phyloP scores from a whole-genome alignment of 148 eudicot species.

The Cornus controversa region DNA sequence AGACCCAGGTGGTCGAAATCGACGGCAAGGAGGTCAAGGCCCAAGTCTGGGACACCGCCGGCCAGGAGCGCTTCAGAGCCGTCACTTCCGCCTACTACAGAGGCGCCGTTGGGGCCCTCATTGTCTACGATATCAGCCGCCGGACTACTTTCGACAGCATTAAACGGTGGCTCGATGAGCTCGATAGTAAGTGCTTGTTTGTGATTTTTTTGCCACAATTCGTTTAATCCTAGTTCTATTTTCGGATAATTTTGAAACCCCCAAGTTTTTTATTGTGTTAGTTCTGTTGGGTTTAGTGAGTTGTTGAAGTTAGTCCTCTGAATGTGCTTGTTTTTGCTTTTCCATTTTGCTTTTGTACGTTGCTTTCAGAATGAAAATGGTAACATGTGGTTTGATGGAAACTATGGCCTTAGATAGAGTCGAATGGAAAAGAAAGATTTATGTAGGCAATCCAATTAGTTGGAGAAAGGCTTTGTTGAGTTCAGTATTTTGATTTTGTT shows the following conservation, averaged over 20 bases:
- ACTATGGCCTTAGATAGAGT: too few species aligned
- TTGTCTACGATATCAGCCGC: constrained; percentile 70
- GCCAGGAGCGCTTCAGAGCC: constrained; percentile 78
- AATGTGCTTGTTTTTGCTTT: background rate
- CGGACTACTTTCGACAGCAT: constrained; percentile 65
- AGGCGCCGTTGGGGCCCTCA: constrained; percentile 84
- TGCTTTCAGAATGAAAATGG: too few species aligned
- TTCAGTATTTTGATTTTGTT: too few species aligned
- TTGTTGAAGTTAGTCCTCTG: background rate
- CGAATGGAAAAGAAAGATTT: too few species aligned
- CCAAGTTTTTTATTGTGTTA: background rate
- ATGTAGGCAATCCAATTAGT: too few species aligned
- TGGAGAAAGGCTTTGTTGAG: too few species aligned
- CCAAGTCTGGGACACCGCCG: constrained; percentile 94
- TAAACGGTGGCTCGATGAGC: constrained; percentile 76
- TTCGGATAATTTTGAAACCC: background rate
- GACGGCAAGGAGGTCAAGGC: constrained; percentile 81
- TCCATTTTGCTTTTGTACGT: too few species aligned
- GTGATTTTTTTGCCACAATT: background rate
- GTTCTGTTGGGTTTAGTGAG: background rate
- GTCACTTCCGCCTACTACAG: constrained; percentile 85
- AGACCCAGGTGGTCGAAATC: constrained; percentile 64
- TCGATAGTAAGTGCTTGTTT: constrained; percentile 47
- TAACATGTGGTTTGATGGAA: too few species aligned
- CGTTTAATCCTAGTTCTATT: background rate